Conservation (phyloP, 2,329 filamentous ascomycete genomes). For the Fusarium udum region DNA sequence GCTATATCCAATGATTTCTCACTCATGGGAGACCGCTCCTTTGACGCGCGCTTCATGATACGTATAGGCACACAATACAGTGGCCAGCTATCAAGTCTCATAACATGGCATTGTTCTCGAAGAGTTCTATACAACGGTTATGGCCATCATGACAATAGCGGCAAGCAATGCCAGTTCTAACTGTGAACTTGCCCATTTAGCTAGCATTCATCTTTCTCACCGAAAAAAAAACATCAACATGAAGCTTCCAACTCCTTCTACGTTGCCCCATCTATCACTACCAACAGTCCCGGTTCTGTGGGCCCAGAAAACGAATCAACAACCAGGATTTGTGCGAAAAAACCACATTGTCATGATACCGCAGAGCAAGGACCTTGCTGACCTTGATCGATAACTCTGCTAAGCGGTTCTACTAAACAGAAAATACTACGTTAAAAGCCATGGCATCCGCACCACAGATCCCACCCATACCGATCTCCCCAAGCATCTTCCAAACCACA, state of each 20-base stretch:
- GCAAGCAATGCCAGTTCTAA: neutral
- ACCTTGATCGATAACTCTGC: neutral
- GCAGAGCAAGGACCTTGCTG: neutral
- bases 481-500: slow-evolving; percentile 16
- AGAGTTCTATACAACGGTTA: neutral
- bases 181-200: neutral
- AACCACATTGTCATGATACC: slow-evolving; percentile 31
- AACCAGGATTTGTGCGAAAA: slow-evolving; percentile 21
- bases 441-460: slow-evolving; percentile 34
- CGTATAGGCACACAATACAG: neutral
- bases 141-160: neutral
- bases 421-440: slow-evolving; percentile 6
- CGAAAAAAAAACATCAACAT: slow-evolving; percentile 4
- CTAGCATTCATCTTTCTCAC: neutral
- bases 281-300: slow-evolving; percentile 32
- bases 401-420: slow-evolving; percentile 17
- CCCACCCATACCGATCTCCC: slow-evolving; percentile 31
- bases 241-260: slow-evolving; percentile 12
- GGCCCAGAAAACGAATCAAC: slow-evolving; percentile 18
- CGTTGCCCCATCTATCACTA: slow-evolving; percentile 10
- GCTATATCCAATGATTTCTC: slow-evolving; percentile 4
- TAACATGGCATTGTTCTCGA: neutral
- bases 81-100: neutral
- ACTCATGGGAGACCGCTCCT: neutral
- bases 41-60: neutral